phyloP scores from a whole-genome alignment of 2,329 filamentous ascomycete genomes.

The Epichloe bromicola region DNA sequence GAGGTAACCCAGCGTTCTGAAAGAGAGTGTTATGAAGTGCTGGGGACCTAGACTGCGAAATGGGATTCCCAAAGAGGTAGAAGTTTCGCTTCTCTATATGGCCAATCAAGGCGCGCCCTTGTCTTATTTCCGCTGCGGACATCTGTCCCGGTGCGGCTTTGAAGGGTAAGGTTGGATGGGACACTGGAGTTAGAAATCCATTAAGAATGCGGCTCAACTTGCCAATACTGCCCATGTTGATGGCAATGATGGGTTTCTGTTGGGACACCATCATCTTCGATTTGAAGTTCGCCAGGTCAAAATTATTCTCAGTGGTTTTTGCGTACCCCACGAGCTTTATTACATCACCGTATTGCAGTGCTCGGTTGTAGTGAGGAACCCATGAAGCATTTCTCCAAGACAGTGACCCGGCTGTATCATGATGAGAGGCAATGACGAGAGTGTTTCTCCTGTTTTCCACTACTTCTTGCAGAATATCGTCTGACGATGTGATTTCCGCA shows the following conservation, averaged over 20 bases:
- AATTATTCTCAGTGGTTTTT: conserved; percentile 69
- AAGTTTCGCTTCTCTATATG: conserved; percentile 65
- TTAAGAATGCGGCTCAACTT: conserved; percentile 88
- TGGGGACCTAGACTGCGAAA: conserved; percentile 71
- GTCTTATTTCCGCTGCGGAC: conserved; percentile 77
- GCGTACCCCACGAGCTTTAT: conserved; percentile 90
- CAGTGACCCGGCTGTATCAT: conserved; percentile 66
- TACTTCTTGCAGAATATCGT: conserved; percentile 58
- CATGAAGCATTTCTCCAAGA: conserved; percentile 92
- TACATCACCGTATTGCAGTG: conserved; percentile 78
- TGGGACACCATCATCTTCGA: conserved; percentile 58
- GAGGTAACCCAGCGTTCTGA: conserved; percentile 61
- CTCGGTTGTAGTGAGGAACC: conserved; percentile 80
- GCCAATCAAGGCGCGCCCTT: conserved; percentile 64
- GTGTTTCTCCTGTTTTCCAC: conserved; percentile 55
- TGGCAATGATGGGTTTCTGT: conserved; percentile 73
- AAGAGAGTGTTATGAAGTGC: conserved; percentile 85
- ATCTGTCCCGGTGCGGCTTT: conserved; percentile 91
- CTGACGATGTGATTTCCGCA: conserved; percentile 76
- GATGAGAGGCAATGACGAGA: conserved; percentile 87
- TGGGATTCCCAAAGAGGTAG: conserved; percentile 78
- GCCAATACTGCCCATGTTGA: conserved; percentile 86
- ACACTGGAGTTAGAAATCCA: conserved; percentile 86
- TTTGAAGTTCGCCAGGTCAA: conserved; percentile 71
- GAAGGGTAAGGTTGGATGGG: conserved; percentile 77